phyloP scores from a whole-genome alignment of 2,329 filamentous ascomycete genomes.

The Penicillium rolfsii region DNA sequence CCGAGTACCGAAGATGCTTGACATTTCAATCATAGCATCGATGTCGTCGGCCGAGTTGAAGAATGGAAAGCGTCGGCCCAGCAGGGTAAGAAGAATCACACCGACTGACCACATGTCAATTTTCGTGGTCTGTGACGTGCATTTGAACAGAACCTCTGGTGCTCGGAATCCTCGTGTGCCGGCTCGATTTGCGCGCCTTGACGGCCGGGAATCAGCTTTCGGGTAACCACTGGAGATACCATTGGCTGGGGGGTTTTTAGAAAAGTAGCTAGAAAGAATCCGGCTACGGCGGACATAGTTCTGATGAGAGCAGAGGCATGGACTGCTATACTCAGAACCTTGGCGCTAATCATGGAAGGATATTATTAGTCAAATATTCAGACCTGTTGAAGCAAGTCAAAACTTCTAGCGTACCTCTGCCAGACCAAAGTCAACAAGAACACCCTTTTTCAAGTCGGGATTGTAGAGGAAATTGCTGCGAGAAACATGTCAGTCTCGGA shows the following conservation, averaged over 20 bases:
- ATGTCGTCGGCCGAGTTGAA: constrained; percentile 99
- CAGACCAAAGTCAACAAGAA: constrained; percentile 98
- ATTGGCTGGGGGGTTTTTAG: constrained; percentile 50
- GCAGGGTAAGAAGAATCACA: constrained; percentile 93
- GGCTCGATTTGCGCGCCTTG: constrained; percentile 87
- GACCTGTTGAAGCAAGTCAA: neutral
- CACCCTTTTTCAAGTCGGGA: constrained; percentile 72
- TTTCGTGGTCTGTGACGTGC: constrained; percentile 88
- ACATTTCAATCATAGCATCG: constrained; percentile 95
- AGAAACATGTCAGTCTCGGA: constrained; percentile 10
- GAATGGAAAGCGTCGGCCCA: constrained; percentile 92
- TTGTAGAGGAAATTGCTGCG: constrained; percentile 86
- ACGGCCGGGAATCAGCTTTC: constrained; percentile 84
- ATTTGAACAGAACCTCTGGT: constrained; percentile 95
- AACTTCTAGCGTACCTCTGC: constrained; percentile 63
- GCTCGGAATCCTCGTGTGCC: constrained; percentile 95
- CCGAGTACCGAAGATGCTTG: constrained; percentile 85
- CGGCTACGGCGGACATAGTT: constrained; percentile 62
- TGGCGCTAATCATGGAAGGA: constrained; percentile 53
- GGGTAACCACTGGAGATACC: constrained; percentile 71
- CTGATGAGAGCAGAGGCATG: constrained; percentile 77
- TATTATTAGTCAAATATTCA: neutral
- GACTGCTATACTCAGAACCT: constrained; percentile 48
- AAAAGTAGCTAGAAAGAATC: constrained; percentile 62
- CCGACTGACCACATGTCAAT: constrained; percentile 98